Conservation (phyloP, 495 filamentous ascomycete species). For the Lepraria neglecta region DNA sequence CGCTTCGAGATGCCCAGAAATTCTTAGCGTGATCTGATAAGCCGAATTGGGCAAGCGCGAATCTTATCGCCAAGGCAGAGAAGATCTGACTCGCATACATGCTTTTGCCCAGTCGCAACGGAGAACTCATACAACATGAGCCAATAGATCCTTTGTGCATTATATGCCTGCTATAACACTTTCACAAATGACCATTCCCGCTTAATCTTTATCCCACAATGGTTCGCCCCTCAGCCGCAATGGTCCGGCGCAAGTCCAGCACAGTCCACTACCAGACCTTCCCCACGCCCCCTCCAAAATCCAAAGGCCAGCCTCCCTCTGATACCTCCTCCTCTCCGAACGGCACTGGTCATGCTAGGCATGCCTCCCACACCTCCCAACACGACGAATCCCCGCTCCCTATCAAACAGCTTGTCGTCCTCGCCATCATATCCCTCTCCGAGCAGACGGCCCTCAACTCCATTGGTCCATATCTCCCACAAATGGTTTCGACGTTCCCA, state of each 20-base stretch:
- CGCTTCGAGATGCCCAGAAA: neutral
- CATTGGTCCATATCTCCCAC: slow-evolving; percentile 90
- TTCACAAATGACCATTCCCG: neutral
- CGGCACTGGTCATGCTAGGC: slow-evolving; percentile 23
- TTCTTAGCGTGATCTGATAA: slow-evolving; percentile 5
- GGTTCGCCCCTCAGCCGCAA: slow-evolving; percentile 17
- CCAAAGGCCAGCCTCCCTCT: slow-evolving; percentile 57
- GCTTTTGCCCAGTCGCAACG: neutral
- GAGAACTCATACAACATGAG: neutral
- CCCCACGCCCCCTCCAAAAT: slow-evolving; percentile 78
- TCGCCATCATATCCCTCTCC: slow-evolving; percentile 81
- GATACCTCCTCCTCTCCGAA: slow-evolving; percentile 39
- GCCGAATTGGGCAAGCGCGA: neutral
- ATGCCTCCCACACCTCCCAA: slow-evolving; percentile 30
- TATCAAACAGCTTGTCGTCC: slow-evolving; percentile 69
- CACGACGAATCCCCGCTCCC: slow-evolving; percentile 62
- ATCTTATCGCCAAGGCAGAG: slow-evolving; percentile 12
- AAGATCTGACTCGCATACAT: neutral
- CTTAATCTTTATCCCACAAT: neutral
- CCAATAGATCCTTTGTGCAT: neutral
- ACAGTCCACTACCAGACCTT: slow-evolving; percentile 91
- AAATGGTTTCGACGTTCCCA: slow-evolving; percentile 82
- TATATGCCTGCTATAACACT: neutral
- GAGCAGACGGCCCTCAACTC: slow-evolving; percentile 97
- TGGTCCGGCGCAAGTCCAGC: slow-evolving; percentile 55